phyloP scores from a whole-genome alignment of 176 grass and related monocot genomes.

The Aegilops longissima region DNA sequence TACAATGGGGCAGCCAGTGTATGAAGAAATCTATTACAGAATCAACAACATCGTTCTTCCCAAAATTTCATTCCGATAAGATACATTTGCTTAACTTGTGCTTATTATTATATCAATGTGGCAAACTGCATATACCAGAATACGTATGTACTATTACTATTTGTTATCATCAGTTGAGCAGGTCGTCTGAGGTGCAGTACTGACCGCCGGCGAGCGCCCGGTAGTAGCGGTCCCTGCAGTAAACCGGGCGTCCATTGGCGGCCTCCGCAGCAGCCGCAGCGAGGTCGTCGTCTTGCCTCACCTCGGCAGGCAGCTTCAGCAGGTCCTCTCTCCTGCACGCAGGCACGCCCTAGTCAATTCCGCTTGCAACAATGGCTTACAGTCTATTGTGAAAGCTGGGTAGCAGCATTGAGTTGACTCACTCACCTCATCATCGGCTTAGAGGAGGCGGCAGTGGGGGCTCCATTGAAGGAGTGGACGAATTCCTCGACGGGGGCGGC shows the following conservation, averaged over 20 bases:
- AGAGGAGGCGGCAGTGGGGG: conserved; percentile 40
- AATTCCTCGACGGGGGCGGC: conserved; percentile 68
- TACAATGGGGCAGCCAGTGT: background rate
- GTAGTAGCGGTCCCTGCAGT: conserved; percentile 93
- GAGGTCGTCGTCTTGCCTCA: conserved; percentile 81
- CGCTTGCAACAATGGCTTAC: background rate
- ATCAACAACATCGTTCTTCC: background rate
- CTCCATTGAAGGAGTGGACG: conserved; percentile 49
- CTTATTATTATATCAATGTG: background rate
- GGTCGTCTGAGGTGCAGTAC: conserved; percentile 95
- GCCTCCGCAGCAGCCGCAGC: conserved; percentile 77
- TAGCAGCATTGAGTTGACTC: background rate
- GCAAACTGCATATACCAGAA: conserved; percentile 23
- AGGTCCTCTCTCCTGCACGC: conserved; percentile 68
- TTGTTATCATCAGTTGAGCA: conserved; percentile 66
- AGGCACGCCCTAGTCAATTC: background rate
- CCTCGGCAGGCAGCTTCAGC: conserved; percentile 73
- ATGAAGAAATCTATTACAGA: background rate
- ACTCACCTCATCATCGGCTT: conserved; percentile 69
- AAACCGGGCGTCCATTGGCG: conserved; percentile 86
- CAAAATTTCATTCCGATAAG: conserved; percentile 26
- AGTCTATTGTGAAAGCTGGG: background rate
- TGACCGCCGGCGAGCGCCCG: conserved; percentile 85
- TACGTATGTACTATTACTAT: background rate
- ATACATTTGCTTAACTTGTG: background rate